A percentile compares a stretch with the other conserved stretches of the same genome.
These are phyloP conservation scores for Lactarius hatsudake DNA, from an alignment of 768 basidiomycete species.

Conservation along the genomic window DNA sequence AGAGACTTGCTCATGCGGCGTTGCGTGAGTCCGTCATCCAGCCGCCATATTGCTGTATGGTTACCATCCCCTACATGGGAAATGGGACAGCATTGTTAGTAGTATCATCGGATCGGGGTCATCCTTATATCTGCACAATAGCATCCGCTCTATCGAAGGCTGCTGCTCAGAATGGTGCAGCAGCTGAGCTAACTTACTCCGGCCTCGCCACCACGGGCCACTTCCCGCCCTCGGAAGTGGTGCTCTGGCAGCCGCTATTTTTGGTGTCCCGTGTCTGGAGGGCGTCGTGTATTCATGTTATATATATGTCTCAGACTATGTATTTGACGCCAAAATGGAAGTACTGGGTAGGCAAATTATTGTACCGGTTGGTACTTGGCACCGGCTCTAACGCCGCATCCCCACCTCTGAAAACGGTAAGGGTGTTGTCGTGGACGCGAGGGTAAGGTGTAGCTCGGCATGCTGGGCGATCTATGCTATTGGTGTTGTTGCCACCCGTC, in stretches of 20 bases:
- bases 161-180: not conserved
- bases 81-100: constrained; percentile 16
- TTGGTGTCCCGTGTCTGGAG: not conserved
- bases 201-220: not conserved
- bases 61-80: constrained; percentile 4
- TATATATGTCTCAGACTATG: not conserved
- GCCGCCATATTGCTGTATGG: constrained; percentile 10
- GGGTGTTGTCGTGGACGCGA: not conserved
- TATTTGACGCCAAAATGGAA: not conserved
- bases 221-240: not conserved
- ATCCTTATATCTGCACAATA: not conserved
- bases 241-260: not conserved
- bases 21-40: not conserved
- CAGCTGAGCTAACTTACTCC: not conserved
- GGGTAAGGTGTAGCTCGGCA: not conserved
- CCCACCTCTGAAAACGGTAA: not conserved
- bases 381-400: not conserved
- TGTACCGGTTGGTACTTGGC: not conserved
- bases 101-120: constrained; percentile 7
- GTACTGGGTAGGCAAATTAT: not conserved
- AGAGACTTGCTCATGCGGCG: constrained; percentile 2
- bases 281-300: not conserved
- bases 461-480: not conserved
- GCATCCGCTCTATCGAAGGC: not conserved
- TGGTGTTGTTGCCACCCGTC: not conserved